Evolutionary conservation across 1,139 yeast genomes (phyloP), one percentile per base, ranked within the genome.

Genomic region (Candida gigantensis): DNA sequence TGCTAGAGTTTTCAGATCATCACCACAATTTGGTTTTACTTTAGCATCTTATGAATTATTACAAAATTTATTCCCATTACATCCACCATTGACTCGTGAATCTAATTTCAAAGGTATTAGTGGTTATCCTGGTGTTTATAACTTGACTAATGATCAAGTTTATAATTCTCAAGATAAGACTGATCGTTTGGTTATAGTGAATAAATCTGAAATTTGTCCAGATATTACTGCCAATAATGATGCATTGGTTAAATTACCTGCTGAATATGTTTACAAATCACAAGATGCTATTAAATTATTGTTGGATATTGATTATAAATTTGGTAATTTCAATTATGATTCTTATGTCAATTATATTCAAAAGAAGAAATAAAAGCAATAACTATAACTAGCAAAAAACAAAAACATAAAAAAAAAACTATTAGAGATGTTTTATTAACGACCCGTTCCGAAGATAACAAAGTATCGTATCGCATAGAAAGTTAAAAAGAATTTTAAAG

Each of bases 1-100:
- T 45, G 97, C 98, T 5, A 79, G 98, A 62, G 90, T 92, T 32
- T 71, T 90, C 54, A 79, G 97, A 65, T 90, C 97, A 5, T 89
- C 97, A 3, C 98, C 98, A 13, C 98, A 92, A 64, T 92, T 92
- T 60, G 98, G 97, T 39, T 90, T 92, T 65, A 92, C 98, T 9
- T 76, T 92, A 52, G 98, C 97, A 10, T 92, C 96, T 19, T 92
- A 92, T 63, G 98, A 92, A 63, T 63, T 92, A 33, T 81, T 92
- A 60, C 75, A 71, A 50, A 68, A 52, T 42, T 48, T 68, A 46
- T 61, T 62, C 66, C 76, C 76, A 35, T 65, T 71, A 46, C 65
- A 65, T 46, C 76, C 75, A 36, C 73, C 76, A 39, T 56, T 64
- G 43, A 68, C 75, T 34, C 65, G 60, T 40, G 71, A 68, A 40